Percentiles rank a stretch among this genome's conserved stretches.
phyloP scores from a whole-genome alignment of 2,329 filamentous ascomycete species.

The Stemphylium vesicarium region DNA sequence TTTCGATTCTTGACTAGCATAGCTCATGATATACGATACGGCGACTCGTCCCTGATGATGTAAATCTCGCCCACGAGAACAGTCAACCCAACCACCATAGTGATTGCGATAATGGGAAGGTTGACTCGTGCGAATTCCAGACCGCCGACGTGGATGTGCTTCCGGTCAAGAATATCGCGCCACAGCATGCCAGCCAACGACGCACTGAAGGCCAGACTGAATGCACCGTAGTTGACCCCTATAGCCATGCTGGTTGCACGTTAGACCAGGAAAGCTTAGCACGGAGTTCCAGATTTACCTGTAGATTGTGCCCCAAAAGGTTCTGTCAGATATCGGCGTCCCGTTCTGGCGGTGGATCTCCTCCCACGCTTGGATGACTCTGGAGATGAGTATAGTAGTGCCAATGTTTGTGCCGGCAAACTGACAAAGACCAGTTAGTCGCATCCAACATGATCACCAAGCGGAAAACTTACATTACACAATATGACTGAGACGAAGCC shows the following conservation, averaged over 20 bases:
- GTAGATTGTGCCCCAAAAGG: constrained; percentile 77
- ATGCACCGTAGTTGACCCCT: constrained; percentile 77
- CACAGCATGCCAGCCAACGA: constrained; percentile 75
- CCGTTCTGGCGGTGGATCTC: constrained; percentile 60
- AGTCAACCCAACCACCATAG: constrained; percentile 69
- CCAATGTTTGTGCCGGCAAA: constrained; percentile 81
- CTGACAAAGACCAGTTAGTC: constrained; percentile 47
- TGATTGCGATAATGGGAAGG: constrained; percentile 71
- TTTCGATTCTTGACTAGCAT: neutral
- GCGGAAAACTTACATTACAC: constrained; percentile 67
- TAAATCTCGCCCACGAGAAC: constrained; percentile 71
- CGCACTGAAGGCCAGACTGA: constrained; percentile 74
- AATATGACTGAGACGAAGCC: constrained; percentile 73
- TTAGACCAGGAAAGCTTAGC: neutral
- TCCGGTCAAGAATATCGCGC: constrained; percentile 72
- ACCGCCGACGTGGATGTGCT: constrained; percentile 69
- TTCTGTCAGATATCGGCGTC: constrained; percentile 65
- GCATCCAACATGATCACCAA: too few species aligned
- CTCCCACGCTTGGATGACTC: constrained; percentile 73
- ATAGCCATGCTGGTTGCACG: constrained; percentile 64
- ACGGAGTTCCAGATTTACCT: constrained; percentile 37
- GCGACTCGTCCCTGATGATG: constrained; percentile 53
- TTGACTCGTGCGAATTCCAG: constrained; percentile 73
- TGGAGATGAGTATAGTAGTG: constrained; percentile 74
- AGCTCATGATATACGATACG: constrained; percentile 6